Evolutionary conservation across 768 basidiomycete species (phyloP).

Genomic region (Termitomyces heimii): DNA sequence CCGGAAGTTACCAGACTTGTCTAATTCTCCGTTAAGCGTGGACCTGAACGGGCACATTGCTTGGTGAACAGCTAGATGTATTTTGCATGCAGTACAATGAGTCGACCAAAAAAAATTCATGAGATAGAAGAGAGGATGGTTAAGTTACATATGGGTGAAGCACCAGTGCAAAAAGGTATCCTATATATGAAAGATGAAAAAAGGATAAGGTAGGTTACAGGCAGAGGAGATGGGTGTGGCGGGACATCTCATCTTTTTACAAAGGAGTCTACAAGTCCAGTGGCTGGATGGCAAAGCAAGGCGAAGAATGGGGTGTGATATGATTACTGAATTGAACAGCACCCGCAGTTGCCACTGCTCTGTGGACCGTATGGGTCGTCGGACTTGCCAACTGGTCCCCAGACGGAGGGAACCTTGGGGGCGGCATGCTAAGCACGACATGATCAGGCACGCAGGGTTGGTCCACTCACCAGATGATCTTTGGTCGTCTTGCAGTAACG

Average conservation of each 20-base stretch:
- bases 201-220: slow-evolving; percentile 9
- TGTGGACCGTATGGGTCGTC: slow-evolving; percentile 91
- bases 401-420: slow-evolving; percentile 84
- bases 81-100: slow-evolving; percentile 1
- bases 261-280: slow-evolving; percentile 17
- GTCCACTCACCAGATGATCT: slow-evolving; percentile 57
- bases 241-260: slow-evolving; percentile 12
- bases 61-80: background rate
- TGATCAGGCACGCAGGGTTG: background rate
- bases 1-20: background rate
- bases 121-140: background rate
- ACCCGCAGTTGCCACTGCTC: slow-evolving; percentile 38
- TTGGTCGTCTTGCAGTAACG: slow-evolving; percentile 92
- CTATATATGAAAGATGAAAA: background rate
- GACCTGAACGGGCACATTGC: background rate
- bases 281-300: background rate
- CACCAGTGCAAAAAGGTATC: slow-evolving; percentile 11
- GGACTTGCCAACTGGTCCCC: slow-evolving; percentile 89
- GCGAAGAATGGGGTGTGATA: background rate
- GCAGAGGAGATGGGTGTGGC: slow-evolving; percentile 5
- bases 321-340: slow-evolving; percentile 58
- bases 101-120: background rate
- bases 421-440: background rate
- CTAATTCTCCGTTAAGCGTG: background rate
- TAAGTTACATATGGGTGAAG: slow-evolving; percentile 14